Base-by-base conservation (phyloP, 352 stramenopile genomes). In the Phytophthora sojae region DNA sequence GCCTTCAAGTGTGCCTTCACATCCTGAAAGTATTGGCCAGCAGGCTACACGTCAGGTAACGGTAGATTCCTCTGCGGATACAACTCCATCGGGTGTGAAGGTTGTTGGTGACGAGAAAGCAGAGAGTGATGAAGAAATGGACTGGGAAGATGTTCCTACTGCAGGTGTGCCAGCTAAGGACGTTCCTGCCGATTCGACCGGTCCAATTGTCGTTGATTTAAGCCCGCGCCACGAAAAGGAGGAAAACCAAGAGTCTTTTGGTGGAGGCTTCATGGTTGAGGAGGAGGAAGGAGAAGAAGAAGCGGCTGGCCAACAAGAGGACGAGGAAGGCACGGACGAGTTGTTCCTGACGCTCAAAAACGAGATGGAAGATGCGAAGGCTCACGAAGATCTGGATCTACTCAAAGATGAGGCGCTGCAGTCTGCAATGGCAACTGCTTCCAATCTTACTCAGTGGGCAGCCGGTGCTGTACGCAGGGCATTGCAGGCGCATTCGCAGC, bases 401-500 rank as follows among this genome's bases (percentile, higher is more conserved):
- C 67, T 92, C 3, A 85, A 89, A 55, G 71, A 88, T 54, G 88
- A 96, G 58, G 89, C 89, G 15, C 61, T 96, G 26, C 77, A 92
- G 21, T 94, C 89, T 62, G 89, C 86, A 2, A 90, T 96, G 60
- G 73, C 67, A 4, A 96, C 89, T 12, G 89, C 89, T n/a, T 93
- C 89, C 0, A 96, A 96, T 57, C 76, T 96, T 15, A 96, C 89
- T 78, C 89, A 96, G 86, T 96, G 89, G 89, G 87, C 89, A 52
- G 89, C 88, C 50, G 89, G 89, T 52, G 89, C 89, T 42, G 87
- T 96, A 0, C 77, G 87, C 52, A 79, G 86, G 56, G 89, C 89
- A 47, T 64, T 94, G 35, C 80, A 86, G 66, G 72, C 91, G 30
- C 88, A 96, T 62, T 83, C 80, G 26, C 66, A 76, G 42, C 78